A percentile compares a stretch with the other conserved stretches of the same genome.
Evolutionary conservation across 805 yeast genomes (phyloP).

Genomic region (Deakozyma indianensis): DNA sequence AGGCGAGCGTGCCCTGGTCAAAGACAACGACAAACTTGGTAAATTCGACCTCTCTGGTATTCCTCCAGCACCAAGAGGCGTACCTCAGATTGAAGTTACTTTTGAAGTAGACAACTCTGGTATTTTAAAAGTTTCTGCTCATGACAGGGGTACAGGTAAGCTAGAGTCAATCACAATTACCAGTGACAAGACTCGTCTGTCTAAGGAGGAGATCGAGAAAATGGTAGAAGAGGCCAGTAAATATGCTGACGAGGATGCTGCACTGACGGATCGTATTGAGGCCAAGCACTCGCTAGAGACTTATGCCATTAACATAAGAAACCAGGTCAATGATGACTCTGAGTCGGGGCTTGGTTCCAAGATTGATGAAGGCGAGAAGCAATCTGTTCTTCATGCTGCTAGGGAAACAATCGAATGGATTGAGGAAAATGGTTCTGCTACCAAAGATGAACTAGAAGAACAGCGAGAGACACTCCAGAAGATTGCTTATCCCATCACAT

Average conservation of each 20-base stretch:
- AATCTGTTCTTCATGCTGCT: conserved; percentile 72
- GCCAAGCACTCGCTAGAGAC: conserved; percentile 80
- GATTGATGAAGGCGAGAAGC: conserved; percentile 83
- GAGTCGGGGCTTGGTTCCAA: conserved; percentile 52
- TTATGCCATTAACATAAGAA: conserved; percentile 71
- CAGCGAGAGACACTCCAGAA: conserved; percentile 71
- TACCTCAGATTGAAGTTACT: conserved; percentile 83
- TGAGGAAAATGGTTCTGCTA: conserved; percentile 78
- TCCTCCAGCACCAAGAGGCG: conserved; percentile 87
- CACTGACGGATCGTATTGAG: conserved; percentile 70
- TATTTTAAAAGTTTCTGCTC: conserved; percentile 71
- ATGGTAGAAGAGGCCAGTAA: conserved; percentile 97
- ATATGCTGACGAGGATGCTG: conserved; percentile 82
- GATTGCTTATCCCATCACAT: conserved; percentile 81
- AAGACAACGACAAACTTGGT: conserved; percentile 83
- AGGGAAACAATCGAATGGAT: conserved; percentile 78
- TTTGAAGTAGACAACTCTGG: conserved; percentile 80
- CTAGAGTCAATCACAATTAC: conserved; percentile 81
- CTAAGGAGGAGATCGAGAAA: conserved; percentile 88
- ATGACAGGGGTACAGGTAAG: conserved; percentile 91
- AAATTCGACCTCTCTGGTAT: conserved; percentile 76
- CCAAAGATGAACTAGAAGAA: conserved; percentile 86
- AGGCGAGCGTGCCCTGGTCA: conserved; percentile 92
- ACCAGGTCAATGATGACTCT: conserved; percentile 36
- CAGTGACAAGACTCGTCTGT: conserved; percentile 86